Evolutionary conservation across 495 filamentous ascomycete species (phyloP).

Genomic region (Podospora didyma): DNA sequence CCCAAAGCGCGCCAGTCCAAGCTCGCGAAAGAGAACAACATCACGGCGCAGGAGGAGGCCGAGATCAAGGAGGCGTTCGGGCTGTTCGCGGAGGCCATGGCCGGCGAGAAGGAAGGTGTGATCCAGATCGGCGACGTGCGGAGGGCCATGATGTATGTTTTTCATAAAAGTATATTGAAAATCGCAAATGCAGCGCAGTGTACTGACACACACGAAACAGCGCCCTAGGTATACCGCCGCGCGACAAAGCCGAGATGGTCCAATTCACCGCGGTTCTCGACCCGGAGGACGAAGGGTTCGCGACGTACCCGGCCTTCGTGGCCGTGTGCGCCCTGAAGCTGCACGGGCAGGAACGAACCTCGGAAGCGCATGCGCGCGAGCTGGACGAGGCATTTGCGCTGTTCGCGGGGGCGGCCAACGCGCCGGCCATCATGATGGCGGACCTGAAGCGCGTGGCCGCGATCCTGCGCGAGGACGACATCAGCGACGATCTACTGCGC

Average conservation of each 20-base stretch:
- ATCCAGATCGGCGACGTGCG: conserved; percentile 75
- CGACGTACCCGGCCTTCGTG: conserved; percentile 72
- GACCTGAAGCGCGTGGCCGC: conserved; percentile 76
- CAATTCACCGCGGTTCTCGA: conserved; percentile 76
- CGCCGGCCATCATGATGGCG: conserved; percentile 61
- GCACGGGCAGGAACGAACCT: conserved; percentile 51
- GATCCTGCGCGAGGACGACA: conserved; percentile 77
- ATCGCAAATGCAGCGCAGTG: neutral
- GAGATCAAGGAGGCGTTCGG: conserved; percentile 88
- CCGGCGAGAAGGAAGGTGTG: conserved; percentile 66
- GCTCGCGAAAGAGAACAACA: conserved; percentile 82
- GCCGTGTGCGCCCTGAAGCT: conserved; percentile 82
- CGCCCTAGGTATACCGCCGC: conserved; percentile 68
- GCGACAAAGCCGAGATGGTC: conserved; percentile 58
- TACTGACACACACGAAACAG: conserved; percentile 35
- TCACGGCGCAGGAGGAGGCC: conserved; percentile 75
- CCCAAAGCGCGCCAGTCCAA: conserved; percentile 57
- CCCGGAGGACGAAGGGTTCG: conserved; percentile 72
- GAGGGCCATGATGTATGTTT: conserved; percentile 71
- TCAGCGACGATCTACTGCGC: conserved; percentile 72
- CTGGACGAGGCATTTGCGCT: conserved; percentile 74
- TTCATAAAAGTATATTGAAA: too few relatives aligned
- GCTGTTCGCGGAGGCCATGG: conserved; percentile 69
- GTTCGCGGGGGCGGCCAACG: conserved; percentile 48
- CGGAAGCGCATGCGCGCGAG: conserved; percentile 54